Percentiles rank a stretch among this genome's conserved stretches.
These are phyloP conservation scores for Dipteronia sinensis DNA, from an alignment of 345 rosid species.

Conservation along the genomic window DNA sequence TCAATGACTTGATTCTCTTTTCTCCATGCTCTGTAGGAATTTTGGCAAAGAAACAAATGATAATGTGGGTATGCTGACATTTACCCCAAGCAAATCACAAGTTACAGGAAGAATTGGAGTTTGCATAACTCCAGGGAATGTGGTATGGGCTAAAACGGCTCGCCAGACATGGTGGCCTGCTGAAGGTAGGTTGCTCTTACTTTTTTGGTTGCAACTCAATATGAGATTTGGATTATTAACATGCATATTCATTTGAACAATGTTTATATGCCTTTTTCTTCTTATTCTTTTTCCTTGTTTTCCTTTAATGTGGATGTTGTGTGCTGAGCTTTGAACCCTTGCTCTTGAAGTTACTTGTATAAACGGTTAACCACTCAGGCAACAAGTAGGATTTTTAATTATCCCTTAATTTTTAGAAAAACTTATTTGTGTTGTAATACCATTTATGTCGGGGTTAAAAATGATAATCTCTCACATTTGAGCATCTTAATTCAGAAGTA, in stretches of 20 bases:
- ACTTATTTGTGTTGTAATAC: too few relatives aligned
- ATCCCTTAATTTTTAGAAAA: neutral
- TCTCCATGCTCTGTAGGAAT: neutral
- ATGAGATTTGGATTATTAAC: neutral
- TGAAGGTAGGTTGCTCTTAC: conserved; percentile 23
- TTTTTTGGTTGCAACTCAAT: neutral
- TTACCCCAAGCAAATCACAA: conserved; percentile 7
- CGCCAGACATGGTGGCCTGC: conserved; percentile 26
- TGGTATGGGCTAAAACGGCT: conserved; percentile 21
- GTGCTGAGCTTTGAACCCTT: neutral
- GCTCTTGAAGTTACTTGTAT: neutral
- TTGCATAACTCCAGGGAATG: conserved; percentile 25
- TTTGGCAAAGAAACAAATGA: neutral
- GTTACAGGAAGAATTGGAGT: conserved; percentile 20
- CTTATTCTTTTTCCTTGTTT: too few relatives aligned
- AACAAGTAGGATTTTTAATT: neutral
- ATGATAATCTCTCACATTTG: neutral
- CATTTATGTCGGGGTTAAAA: neutral
- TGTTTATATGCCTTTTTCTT: neutral
- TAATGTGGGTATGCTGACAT: neutral
- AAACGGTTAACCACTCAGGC: neutral
- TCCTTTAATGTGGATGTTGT: neutral
- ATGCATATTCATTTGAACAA: neutral
- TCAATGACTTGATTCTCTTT: neutral
- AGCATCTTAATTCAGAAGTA: neutral